These are phyloP conservation scores for Lactifluus hygrophoroides DNA, from an alignment of 768 basidiomycete genomes.

Conservation along the genomic window DNA sequence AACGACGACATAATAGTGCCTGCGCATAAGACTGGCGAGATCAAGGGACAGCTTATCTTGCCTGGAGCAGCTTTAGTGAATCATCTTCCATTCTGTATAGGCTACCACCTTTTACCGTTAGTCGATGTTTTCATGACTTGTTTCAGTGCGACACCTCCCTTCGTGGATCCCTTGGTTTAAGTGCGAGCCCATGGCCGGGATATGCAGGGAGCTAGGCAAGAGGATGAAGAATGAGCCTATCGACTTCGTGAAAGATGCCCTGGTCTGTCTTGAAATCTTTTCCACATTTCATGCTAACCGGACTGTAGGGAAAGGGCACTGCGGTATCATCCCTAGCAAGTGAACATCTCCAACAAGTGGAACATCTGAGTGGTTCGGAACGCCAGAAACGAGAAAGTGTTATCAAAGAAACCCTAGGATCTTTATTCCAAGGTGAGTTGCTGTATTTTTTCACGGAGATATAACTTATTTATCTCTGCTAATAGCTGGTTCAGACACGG, in stretches of 20 bases:
- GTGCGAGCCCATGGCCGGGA: neutral
- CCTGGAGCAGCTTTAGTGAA: conserved; percentile 5
- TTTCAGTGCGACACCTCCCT: neutral
- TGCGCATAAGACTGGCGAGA: neutral
- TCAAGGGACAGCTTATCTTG: neutral
- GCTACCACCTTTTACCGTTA: neutral
- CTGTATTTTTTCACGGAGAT: too few species aligned
- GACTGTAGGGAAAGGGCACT: neutral
- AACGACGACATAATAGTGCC: neutral
- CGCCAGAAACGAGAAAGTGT: neutral
- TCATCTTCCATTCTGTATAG: neutral
- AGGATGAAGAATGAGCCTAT: neutral
- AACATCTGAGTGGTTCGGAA: neutral
- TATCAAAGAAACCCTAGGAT: neutral
- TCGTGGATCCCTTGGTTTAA: conserved; percentile 4
- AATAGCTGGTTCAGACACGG: conserved; percentile 1
- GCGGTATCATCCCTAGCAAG: neutral
- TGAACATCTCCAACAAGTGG: neutral
- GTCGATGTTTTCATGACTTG: neutral
- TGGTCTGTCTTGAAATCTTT: neutral
- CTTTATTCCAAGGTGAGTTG: neutral
- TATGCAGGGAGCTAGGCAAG: neutral
- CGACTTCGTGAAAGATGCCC: neutral
- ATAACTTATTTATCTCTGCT: neutral
- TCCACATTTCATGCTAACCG: neutral